phyloP scores from a whole-genome alignment of 2,329 filamentous ascomycete genomes.

The Didymella pinodella region DNA sequence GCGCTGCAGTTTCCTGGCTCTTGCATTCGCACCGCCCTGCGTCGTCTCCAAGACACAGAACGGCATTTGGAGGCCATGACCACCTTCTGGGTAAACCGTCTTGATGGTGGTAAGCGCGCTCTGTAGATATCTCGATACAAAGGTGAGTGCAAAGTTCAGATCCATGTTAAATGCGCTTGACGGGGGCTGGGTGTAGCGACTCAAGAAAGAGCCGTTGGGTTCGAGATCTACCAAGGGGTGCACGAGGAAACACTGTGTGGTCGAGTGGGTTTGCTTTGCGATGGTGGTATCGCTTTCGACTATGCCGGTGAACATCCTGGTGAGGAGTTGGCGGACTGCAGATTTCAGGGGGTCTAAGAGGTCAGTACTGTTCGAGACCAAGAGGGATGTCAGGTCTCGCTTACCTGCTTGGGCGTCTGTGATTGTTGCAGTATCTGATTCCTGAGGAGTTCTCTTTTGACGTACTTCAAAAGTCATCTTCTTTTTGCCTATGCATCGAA shows the following conservation, averaged over 20 bases:
- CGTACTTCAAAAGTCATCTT: background rate
- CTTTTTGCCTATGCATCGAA: background rate
- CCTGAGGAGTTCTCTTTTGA: too few species aligned
- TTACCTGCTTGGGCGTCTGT: background rate
- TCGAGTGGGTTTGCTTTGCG: background rate
- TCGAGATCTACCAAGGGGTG: background rate
- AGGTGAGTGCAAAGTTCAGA: background rate
- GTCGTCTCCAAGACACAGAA: slow-evolving; percentile 1
- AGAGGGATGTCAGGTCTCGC: background rate
- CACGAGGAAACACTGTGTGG: slow-evolving; percentile 7
- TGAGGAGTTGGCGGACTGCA: background rate
- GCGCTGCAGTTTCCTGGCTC: background rate
- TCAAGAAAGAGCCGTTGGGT: background rate
- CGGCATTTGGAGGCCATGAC: background rate
- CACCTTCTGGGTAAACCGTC: background rate
- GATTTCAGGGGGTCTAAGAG: background rate
- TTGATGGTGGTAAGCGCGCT: background rate
- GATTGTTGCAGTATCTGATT: background rate
- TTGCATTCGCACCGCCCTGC: background rate
- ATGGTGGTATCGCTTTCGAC: background rate
- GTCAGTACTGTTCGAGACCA: background rate
- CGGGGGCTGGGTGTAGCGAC: background rate
- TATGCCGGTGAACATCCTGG: background rate
- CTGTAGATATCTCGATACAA: background rate
- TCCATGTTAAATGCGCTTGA: background rate